These are phyloP conservation scores for Trichophyton verrucosum DNA, from an alignment of 2,329 filamentous ascomycete genomes.

Conservation along the genomic window DNA sequence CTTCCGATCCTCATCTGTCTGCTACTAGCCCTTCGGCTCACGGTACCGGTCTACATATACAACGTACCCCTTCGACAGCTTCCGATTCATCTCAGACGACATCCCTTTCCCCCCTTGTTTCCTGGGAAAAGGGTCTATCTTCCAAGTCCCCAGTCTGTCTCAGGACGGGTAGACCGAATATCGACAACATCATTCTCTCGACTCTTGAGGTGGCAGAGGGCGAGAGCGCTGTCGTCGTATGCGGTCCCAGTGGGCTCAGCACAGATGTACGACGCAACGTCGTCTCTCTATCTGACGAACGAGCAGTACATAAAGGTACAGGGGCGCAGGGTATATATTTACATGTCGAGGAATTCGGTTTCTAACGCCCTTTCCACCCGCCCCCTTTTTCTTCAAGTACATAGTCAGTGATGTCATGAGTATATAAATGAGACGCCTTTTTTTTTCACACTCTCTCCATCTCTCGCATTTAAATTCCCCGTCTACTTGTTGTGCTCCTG, in stretches of 20 bases:
- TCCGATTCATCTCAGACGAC: background rate
- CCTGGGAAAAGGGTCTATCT: background rate
- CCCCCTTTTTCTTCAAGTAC: background rate
- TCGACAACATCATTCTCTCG: slow-evolving; percentile 41
- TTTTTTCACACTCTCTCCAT: background rate
- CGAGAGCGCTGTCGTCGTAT: slow-evolving; percentile 52
- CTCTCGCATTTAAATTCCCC: no score
- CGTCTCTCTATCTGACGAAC: slow-evolving; percentile 48
- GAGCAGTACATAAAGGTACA: slow-evolving; percentile 55
- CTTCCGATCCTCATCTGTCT: slow-evolving; percentile 35
- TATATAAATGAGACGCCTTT: background rate
- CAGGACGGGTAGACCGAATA: slow-evolving; percentile 38
- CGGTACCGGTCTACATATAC: slow-evolving; percentile 14
- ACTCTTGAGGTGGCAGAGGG: slow-evolving; percentile 47
- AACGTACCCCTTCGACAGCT: slow-evolving; percentile 5
- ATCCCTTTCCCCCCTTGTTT: background rate
- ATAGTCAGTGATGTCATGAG: background rate
- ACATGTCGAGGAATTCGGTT: slow-evolving; percentile 48
- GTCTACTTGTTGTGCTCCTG: background rate
- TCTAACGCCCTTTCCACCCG: slow-evolving; percentile 16
- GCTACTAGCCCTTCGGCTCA: slow-evolving; percentile 14
- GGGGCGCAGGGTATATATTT: slow-evolving; percentile 53
- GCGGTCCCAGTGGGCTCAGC: slow-evolving; percentile 45
- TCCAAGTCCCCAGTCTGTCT: background rate
- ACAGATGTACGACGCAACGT: slow-evolving; percentile 45